Evolutionary conservation across 2,329 filamentous ascomycete species (phyloP).

Genomic region (Teratosphaeria zuluensis): DNA sequence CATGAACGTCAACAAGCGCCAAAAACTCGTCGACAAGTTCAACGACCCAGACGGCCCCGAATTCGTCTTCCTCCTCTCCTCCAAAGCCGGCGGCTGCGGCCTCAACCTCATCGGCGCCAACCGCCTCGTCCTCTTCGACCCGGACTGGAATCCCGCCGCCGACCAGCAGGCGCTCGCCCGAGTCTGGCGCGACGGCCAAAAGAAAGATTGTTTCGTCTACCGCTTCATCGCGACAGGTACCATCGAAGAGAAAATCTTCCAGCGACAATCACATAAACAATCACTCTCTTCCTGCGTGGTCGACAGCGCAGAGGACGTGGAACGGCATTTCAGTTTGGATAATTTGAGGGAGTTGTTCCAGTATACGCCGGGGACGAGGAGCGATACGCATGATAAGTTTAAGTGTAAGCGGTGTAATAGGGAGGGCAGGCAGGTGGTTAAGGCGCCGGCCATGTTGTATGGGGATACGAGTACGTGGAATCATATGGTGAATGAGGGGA

Average conservation of each 20-base stretch:
- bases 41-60: slow-evolving; percentile 85
- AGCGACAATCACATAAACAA: slow-evolving; percentile 96
- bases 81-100: slow-evolving; percentile 92
- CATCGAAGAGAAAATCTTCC: slow-evolving; percentile 99
- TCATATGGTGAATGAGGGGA: slow-evolving; percentile 56
- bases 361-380: slow-evolving; percentile 72
- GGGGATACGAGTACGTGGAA: slow-evolving; percentile 99
- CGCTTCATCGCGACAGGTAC: slow-evolving; percentile 98
- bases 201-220: slow-evolving; percentile 98
- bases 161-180: slow-evolving; percentile 94
- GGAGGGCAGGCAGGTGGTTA: slow-evolving; percentile 72
- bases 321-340: slow-evolving; percentile 90
- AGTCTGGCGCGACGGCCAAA: slow-evolving; percentile 98
- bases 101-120: slow-evolving; percentile 93
- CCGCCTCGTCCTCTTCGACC: slow-evolving; percentile 89
- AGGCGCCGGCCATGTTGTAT: slow-evolving; percentile 90
- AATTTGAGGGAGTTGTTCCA: slow-evolving; percentile 88
- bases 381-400: slow-evolving; percentile 96
- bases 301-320: slow-evolving; percentile 91
- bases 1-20: slow-evolving; percentile 95
- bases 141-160: slow-evolving; percentile 89
- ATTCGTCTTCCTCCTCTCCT: slow-evolving; percentile 91
- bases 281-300: slow-evolving; percentile 93
- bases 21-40: slow-evolving; percentile 96
- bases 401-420: slow-evolving; percentile 89